Evolutionary conservation across 1,139 yeast genomes (phyloP), one percentile per base, ranked within the genome.

Genomic region (Saccharomyces hybrid): DNA sequence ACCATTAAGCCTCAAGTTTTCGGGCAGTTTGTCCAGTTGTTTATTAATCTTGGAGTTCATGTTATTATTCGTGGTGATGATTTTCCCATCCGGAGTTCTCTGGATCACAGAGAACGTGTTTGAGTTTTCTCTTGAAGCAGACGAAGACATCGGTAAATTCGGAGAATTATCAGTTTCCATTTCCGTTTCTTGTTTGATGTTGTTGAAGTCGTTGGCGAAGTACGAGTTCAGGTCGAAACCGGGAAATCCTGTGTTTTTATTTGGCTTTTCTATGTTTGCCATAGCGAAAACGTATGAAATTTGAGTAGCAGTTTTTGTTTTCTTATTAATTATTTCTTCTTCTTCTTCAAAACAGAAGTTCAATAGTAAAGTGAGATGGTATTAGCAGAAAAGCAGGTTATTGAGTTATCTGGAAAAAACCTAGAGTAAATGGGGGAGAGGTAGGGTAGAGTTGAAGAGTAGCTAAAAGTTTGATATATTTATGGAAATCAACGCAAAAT

Each of bases 1-100:
- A 2, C 77, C 76, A 54, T 72, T 64, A 11, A 68, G 59, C 49
- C 68, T 68, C 50, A 73, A 54, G 56, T 73, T 70, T 41, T 70
- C 72, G 1, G 76, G 76, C 38, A 72, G 58, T 30, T 61, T 60
- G 16, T 63, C 66, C 27, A 69, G 59, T 44, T 64, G 62, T 57
- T 71, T 71, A 60, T 72, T 72, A 16, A 66, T 54, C 50, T 67
- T 70, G 3, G 74, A 64, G 57, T 69, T 72, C 75, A 70, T 71
- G 54, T 69, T 70, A 57, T 70, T 70, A 52, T 59, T 66, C 13
- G 44, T 38, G 13, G 44, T 38, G 44, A 38, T 38, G 25, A 38
- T 38, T 13, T 38, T 38, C 5, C 44, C 44, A 16, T 38, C 44
- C 25, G 44, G 25, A 0, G 44, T 38, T 8, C 44, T 38, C 25